Percentiles rank a stretch among this genome's conserved stretches.
These are phyloP conservation scores for Sporothrix humicola DNA, from an alignment of 2,329 filamentous ascomycete genomes.

Conservation along the genomic window DNA sequence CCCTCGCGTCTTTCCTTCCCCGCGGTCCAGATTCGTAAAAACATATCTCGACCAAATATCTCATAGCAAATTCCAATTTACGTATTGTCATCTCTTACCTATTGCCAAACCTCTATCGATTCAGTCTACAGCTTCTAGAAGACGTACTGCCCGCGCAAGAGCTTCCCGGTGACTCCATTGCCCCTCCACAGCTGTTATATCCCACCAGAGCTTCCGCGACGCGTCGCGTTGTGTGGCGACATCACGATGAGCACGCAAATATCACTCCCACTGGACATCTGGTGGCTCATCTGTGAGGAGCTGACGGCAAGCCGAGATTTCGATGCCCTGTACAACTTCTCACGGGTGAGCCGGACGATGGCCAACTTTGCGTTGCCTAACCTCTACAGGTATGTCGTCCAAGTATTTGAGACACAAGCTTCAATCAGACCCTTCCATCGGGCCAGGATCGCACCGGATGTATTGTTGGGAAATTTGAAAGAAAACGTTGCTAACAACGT, in stretches of 20 bases:
- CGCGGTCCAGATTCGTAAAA: neutral
- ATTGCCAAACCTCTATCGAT: neutral
- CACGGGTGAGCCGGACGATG: conserved; percentile 60
- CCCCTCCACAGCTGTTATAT: neutral
- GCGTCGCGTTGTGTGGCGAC: conserved; percentile 3
- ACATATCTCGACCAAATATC: neutral
- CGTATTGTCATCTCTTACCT: neutral
- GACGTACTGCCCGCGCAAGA: neutral
- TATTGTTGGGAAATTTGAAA: too few species aligned
- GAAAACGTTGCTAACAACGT: neutral
- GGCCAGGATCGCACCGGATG: too few species aligned
- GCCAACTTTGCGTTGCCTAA: conserved; percentile 64
- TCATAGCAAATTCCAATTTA: neutral
- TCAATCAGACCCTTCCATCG: too few species aligned
- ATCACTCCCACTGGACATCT: conserved; percentile 62
- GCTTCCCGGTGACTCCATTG: neutral
- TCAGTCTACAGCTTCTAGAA: neutral
- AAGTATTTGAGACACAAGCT: too few species aligned
- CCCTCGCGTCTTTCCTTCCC: conserved; percentile 28
- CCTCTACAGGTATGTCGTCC: conserved; percentile 63
- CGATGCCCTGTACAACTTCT: conserved; percentile 64
- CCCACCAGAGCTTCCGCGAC: neutral
- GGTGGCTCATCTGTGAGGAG: conserved; percentile 65
- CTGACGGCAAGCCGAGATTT: conserved; percentile 63
- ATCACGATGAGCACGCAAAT: conserved; percentile 5